These are phyloP conservation scores for Platanus orientalis DNA, from an alignment of 164 flowering plant genomes.

Conservation along the genomic window DNA sequence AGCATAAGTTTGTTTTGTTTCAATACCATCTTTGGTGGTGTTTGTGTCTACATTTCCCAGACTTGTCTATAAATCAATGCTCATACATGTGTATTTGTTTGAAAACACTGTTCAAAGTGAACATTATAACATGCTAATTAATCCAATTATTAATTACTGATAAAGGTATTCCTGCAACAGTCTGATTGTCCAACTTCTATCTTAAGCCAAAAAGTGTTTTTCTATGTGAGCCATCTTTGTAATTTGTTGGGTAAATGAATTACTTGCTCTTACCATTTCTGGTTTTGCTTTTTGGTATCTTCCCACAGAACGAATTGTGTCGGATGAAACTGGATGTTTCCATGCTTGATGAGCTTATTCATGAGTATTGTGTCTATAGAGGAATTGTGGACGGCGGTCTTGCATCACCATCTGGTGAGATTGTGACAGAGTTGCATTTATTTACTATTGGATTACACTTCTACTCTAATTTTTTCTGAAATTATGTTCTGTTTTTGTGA, in stretches of 20 bases:
- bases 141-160: neutral
- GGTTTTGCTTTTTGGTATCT: neutral
- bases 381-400: slow-evolving; percentile 73
- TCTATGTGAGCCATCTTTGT: neutral
- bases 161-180: neutral
- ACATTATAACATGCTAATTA: too few relatives aligned
- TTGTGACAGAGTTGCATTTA: neutral
- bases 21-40: too few relatives aligned
- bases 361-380: slow-evolving; percentile 90
- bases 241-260: neutral
- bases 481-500: slow-evolving; percentile 10
- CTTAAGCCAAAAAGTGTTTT: neutral
- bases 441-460: neutral
- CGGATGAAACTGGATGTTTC: slow-evolving; percentile 73
- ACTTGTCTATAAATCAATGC: too few relatives aligned
- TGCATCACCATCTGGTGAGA: slow-evolving; percentile 31
- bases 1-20: too few relatives aligned
- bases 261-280: neutral
- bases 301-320: slow-evolving; percentile 81
- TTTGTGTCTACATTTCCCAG: too few relatives aligned
- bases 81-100: too few relatives aligned
- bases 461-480: slow-evolving; percentile 3
- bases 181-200: neutral
- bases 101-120: too few relatives aligned
- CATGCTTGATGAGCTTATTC: slow-evolving; percentile 87